phyloP scores from a whole-genome alignment of 371 early-diverging fungal species.

The Zychaea mexicana region DNA sequence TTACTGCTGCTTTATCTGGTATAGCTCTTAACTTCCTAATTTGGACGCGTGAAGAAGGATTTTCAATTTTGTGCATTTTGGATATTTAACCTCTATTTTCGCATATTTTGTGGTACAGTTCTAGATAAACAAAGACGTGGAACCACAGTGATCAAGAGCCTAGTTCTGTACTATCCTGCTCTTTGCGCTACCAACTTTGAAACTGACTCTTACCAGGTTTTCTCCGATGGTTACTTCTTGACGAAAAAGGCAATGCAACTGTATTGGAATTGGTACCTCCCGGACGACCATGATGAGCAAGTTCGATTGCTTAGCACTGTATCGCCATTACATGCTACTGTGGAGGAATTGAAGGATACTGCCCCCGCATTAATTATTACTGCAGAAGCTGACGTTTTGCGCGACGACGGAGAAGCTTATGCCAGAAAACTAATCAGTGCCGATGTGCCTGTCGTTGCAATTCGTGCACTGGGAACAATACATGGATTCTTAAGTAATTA shows the following conservation, averaged over 20 bases:
- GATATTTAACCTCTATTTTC: no score
- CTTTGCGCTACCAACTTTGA: no score
- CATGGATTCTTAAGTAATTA: constrained; percentile 4
- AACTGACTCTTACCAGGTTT: no score
- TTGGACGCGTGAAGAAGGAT: constrained; percentile 16
- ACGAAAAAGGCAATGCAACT: constrained; percentile 22
- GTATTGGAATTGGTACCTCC: constrained; percentile 28
- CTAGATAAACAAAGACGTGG: no score
- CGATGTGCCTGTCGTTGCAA: constrained; percentile 19
- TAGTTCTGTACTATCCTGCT: no score
- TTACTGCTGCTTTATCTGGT: constrained; percentile 28
- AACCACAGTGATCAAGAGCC: no score
- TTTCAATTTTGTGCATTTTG: constrained; percentile 11
- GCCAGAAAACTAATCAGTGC: constrained; percentile 24
- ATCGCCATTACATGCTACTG: no score
- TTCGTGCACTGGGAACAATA: constrained; percentile 18
- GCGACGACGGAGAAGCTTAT: constrained; percentile 36
- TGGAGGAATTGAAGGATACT: no score
- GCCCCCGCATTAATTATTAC: constrained; percentile 23
- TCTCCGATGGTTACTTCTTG: no score
- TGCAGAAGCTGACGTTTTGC: constrained; percentile 33
- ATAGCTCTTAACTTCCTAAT: background rate
- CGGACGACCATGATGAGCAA: constrained; percentile 9
- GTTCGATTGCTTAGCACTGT: constrained; percentile 12
- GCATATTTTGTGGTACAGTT: no score